Evolutionary conservation across 2,329 filamentous ascomycete species (phyloP).

Genomic region (Cladophialophora exuberans): DNA sequence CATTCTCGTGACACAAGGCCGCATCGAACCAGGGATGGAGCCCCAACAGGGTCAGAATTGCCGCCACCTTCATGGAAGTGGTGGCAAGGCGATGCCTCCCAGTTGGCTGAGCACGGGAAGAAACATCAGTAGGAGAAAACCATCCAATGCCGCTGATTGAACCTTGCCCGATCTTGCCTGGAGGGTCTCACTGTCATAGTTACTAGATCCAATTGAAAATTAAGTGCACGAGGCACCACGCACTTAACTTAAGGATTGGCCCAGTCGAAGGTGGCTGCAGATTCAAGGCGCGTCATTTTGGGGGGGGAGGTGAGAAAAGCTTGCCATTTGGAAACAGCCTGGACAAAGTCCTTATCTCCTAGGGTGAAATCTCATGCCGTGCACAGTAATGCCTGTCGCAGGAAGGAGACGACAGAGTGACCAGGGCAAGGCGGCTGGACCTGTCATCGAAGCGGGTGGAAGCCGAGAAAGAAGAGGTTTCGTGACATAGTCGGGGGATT

Average conservation of each 20-base stretch:
- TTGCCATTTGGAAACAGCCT: slow-evolving; percentile 14
- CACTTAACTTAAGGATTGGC: not conserved
- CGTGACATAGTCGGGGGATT: slow-evolving; percentile 35
- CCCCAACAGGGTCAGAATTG: slow-evolving; percentile 12
- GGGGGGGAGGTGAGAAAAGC: not conserved
- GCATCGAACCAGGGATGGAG: slow-evolving; percentile 19
- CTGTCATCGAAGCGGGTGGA: slow-evolving; percentile 33
- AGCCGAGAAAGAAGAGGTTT: slow-evolving; percentile 28
- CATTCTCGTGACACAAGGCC: slow-evolving; percentile 23
- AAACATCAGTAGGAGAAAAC: slow-evolving; percentile 6
- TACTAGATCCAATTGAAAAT: not conserved
- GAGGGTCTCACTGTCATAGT: not conserved
- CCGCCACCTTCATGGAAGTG: slow-evolving; percentile 10
- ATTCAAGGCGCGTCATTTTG: not conserved
- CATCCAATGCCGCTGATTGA: slow-evolving; percentile 7
- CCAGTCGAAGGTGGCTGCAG: not conserved
- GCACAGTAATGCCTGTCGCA: slow-evolving; percentile 11
- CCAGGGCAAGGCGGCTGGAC: slow-evolving; percentile 26
- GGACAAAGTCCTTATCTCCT: slow-evolving; percentile 13
- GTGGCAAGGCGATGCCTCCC: slow-evolving; percentile 14
- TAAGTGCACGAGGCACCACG: not conserved
- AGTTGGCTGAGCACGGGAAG: not conserved
- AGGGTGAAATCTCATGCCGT: slow-evolving; percentile 8
- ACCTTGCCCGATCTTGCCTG: not conserved
- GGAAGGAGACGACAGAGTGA: slow-evolving; percentile 15